These are phyloP conservation scores for Haematococcus sp. DNA, from an alignment of 139 green algal genomes.

Conservation along the genomic window DNA sequence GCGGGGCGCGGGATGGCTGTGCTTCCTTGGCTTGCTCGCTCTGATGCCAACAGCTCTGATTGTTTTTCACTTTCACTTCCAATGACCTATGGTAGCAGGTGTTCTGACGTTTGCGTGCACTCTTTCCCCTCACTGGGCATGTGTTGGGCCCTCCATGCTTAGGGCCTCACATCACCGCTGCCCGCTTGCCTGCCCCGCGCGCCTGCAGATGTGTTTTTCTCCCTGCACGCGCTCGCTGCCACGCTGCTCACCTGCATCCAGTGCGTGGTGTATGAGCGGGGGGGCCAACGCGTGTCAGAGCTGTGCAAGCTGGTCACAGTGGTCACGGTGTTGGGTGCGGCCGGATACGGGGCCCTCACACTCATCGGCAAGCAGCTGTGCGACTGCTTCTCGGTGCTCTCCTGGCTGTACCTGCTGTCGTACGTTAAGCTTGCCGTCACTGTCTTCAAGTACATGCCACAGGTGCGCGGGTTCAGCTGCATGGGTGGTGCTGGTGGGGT, in stretches of 20 bases:
- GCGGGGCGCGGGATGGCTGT: no score
- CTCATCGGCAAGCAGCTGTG: neutral
- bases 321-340: constrained; percentile 11
- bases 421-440: constrained; percentile 43
- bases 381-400: constrained; percentile 28
- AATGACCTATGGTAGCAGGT: no score
- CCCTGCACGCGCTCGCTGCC: constrained; percentile 44
- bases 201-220: constrained; percentile 68
- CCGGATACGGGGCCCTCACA: neutral
- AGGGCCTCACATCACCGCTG: neutral
- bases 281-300: constrained; percentile 27
- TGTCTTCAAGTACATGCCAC: constrained; percentile 25
- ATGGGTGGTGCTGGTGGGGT: neutral
- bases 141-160: neutral
- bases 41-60: no score
- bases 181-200: constrained; percentile 3
- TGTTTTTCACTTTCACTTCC: no score
- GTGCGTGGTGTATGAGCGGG: constrained; percentile 40
- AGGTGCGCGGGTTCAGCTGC: neutral
- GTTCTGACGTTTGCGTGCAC: no score
- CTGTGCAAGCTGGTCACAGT: neutral
- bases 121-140: no score
- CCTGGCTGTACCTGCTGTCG: constrained; percentile 51
- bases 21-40: no score
- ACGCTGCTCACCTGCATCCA: constrained; percentile 38